Evolutionary conservation across 108 stramenopile species (phyloP).

Genomic region (Nannochloropsis gaditana): DNA sequence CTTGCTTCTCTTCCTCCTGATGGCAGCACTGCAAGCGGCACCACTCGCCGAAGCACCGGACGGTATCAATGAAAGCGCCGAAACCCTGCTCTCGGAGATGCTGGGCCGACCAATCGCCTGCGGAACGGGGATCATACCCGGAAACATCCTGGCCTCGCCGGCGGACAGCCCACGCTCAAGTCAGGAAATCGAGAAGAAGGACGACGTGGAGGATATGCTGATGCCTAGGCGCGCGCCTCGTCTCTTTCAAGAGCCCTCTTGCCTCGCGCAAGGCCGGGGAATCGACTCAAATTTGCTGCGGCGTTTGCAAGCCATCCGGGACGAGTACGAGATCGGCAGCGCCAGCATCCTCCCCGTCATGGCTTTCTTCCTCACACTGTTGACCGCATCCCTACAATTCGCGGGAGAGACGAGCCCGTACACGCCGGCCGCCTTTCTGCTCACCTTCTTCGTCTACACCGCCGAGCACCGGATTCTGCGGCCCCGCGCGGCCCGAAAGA

Average conservation of each 20-base stretch:
- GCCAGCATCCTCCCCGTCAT: neutral
- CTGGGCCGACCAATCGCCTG: neutral
- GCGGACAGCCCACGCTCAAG: neutral
- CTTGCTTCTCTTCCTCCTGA: neutral
- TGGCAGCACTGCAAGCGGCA: neutral
- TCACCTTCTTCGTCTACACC: neutral
- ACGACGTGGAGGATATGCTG: neutral
- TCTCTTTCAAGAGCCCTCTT: neutral
- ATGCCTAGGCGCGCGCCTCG: neutral
- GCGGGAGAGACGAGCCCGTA: neutral
- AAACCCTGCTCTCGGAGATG: conserved; percentile 1
- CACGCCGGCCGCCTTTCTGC: neutral
- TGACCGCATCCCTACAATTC: neutral
- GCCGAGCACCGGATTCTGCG: neutral
- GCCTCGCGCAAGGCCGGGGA: neutral
- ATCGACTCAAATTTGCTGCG: neutral
- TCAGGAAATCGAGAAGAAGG: neutral
- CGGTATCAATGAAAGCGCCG: neutral
- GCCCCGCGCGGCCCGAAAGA: neutral
- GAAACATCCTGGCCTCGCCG: neutral
- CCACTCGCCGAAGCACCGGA: conserved; percentile 7
- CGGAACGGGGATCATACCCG: neutral
- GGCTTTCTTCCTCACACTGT: conserved; percentile 12
- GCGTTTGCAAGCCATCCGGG: neutral
- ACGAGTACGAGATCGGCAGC: neutral